Evolutionary conservation across 805 yeast genomes (phyloP).

Genomic region (Cyberlindnera suaveolens): DNA sequence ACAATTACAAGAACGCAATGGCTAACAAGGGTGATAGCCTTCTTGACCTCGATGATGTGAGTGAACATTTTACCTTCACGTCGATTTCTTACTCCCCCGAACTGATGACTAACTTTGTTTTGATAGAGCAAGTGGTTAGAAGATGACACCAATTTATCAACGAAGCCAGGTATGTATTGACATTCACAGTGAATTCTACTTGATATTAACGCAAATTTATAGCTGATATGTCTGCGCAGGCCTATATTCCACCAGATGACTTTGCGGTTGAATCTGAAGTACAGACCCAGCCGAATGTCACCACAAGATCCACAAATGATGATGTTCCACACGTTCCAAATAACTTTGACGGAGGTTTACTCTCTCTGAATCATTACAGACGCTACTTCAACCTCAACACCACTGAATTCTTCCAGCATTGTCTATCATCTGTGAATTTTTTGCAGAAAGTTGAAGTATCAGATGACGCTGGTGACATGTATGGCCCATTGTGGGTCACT

Average conservation of each 20-base stretch:
- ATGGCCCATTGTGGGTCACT: constrained; percentile 89
- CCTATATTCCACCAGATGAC: constrained; percentile 29
- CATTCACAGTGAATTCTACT: not conserved
- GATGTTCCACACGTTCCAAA: constrained; percentile 8
- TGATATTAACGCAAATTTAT: not conserved
- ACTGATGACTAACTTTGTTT: constrained; percentile 1
- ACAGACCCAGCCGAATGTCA: not conserved
- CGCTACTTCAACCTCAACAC: constrained; percentile 68
- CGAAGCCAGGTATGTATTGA: constrained; percentile 3
- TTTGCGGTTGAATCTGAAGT: constrained; percentile 8
- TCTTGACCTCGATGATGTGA: constrained; percentile 9
- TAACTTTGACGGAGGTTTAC: constrained; percentile 37
- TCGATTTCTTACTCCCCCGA: not conserved
- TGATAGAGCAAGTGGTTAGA: constrained; percentile 18
- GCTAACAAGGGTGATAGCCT: constrained; percentile 4
- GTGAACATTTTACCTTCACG: not conserved
- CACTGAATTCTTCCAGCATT: constrained; percentile 48
- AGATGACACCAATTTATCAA: constrained; percentile 17
- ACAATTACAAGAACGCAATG: not conserved
- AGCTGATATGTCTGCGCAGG: constrained; percentile 22
- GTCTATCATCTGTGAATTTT: constrained; percentile 53
- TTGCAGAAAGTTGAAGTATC: constrained; percentile 32
- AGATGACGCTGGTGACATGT: constrained; percentile 56
- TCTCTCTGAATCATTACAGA: constrained; percentile 54
- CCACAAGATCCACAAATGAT: not conserved